Conservation (phyloP, 1,139 yeast genomes). For the Yamadazyma friedrichii region DNA sequence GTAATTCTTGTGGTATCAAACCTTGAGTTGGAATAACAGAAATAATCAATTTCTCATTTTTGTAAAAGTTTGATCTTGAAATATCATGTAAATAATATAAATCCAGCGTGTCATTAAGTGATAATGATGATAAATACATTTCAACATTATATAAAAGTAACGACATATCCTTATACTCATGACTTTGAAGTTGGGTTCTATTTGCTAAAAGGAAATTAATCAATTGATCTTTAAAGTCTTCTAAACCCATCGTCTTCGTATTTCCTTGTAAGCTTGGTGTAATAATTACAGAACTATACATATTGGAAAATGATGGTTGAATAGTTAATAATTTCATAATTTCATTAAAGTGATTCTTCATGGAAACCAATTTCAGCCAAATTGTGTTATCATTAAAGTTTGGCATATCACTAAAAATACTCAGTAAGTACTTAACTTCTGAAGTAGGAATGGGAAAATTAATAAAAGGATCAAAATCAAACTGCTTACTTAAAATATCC, state of each 20-base stretch:
- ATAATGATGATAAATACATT: background rate
- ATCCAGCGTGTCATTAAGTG: constrained; percentile 6
- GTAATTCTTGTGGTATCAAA: background rate
- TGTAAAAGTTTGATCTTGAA: constrained; percentile 29
- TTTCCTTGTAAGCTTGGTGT: background rate
- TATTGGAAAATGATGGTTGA: background rate
- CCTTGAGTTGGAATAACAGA: background rate
- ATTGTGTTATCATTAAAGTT: background rate
- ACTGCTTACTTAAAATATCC: background rate
- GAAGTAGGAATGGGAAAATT: background rate
- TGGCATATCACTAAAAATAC: background rate
- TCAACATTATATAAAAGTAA: constrained; percentile 1
- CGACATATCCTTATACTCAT: constrained; percentile 5
- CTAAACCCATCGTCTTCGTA: background rate
- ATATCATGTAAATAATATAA: constrained; percentile 35
- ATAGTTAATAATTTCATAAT: background rate
- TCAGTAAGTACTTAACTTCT: constrained; percentile 3
- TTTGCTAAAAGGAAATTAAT: background rate
- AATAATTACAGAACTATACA: constrained; percentile 1
- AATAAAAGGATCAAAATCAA: background rate
- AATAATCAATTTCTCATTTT: constrained; percentile 25
- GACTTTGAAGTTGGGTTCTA: background rate
- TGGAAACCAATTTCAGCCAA: constrained; percentile 1
- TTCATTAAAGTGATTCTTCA: background rate
- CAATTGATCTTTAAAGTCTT: background rate